Evolutionary conservation across 202 grass and related monocot genomes (phyloP), one percentile per base, ranked within the genome.

Genomic region (Panicum hallii): DNA sequence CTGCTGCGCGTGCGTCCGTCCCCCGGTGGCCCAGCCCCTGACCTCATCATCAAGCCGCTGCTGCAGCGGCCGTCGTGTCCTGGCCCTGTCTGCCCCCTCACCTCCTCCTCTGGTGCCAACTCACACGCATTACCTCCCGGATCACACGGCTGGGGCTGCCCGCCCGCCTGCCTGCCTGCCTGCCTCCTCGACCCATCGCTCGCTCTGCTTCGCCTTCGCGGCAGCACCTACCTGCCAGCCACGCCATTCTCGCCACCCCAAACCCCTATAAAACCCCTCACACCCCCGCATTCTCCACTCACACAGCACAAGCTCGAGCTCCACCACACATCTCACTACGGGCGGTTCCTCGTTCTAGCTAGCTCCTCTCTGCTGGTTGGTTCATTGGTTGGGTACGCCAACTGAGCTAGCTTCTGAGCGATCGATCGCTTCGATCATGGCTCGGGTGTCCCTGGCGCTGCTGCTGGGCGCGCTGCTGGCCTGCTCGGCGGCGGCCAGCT

Each of bases 101-200:
- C 4, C 36, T 0, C 36, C 41, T 6, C 38, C 52, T 83, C 92
- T 90, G 92, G 83, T 65, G 92, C 92, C 92, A 90, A 92, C 90
- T 90, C 85, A 86, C 49, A 20, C 83, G 62, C 84, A 89, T 82
- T 77, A 84, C 70, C 49, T 41, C 16, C 16, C 17, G 44, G 36
- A 61, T 62, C 75, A 63, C 75, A 45, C 75, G 22, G 13, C 34
- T 40, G n/a, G n/a, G n/a, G n/a, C n/a, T n/a, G n/a, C n/a, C n/a
- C n/a, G n/a, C n/a, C n/a, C n/a, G n/a, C n/a, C n/a, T n/a, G n/a
- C n/a, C n/a, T n/a, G n/a, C n/a, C n/a, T n/a, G n/a, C n/a, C n/a
- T n/a, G n/a, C 17, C 49, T 48, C 8, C 47, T 20, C 61, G 13
- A 63, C 16, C 30, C 28, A 61, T 61, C 49, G 19, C 17, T 4